Conservation (phyloP, 495 filamentous ascomycete genomes). For the Penicillium longicatenatum region DNA sequence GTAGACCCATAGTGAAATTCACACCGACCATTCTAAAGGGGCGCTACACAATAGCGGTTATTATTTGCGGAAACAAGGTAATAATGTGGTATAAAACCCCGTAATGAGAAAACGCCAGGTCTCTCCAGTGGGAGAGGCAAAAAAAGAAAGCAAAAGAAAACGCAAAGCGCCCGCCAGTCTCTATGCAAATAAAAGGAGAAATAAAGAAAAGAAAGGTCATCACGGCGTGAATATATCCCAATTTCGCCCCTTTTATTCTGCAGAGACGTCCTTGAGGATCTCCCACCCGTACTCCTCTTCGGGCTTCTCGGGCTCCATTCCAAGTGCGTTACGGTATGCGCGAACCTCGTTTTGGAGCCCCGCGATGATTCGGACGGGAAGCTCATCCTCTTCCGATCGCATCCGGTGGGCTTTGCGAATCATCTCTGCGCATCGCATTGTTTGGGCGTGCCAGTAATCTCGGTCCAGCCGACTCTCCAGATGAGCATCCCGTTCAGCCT, state of each 20-base stretch:
- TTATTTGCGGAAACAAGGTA: constrained; percentile 3
- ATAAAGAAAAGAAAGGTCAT: constrained; percentile 13
- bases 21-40: neutral
- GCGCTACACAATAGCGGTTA: neutral
- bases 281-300: constrained; percentile 59
- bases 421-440: constrained; percentile 55
- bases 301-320: constrained; percentile 53
- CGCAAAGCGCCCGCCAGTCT: neutral
- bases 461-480: constrained; percentile 61
- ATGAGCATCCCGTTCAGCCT: constrained; percentile 58
- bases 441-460: constrained; percentile 64
- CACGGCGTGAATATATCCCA: constrained; percentile 14
- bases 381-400: constrained; percentile 52
- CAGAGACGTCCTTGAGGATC: constrained; percentile 48
- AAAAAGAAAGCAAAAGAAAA: neutral
- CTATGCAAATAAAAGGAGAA: constrained; percentile 4
- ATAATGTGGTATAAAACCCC: neutral
- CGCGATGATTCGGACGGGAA: constrained; percentile 49
- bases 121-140: neutral
- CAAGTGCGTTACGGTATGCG: constrained; percentile 52
- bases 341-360: constrained; percentile 59
- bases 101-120: neutral
- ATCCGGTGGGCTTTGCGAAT: constrained; percentile 52
- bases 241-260: constrained; percentile 29
- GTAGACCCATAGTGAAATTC: constrained; percentile 3